Evolutionary conservation across 2,329 filamentous ascomycete species (phyloP).

Genomic region (Aspergillus piperis): DNA sequence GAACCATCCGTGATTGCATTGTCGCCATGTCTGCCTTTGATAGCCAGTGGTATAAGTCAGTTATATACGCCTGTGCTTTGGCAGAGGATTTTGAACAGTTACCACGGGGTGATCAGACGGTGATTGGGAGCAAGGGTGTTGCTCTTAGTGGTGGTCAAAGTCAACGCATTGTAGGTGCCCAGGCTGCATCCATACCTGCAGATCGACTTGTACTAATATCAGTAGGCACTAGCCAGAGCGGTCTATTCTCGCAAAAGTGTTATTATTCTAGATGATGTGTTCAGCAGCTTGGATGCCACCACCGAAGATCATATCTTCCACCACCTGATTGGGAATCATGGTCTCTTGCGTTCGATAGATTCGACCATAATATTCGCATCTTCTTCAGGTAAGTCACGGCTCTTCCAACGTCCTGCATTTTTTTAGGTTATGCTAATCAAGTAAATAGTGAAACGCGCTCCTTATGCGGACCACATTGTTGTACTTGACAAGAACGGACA

Average conservation of each 20-base stretch:
- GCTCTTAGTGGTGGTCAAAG: slow-evolving; percentile 56
- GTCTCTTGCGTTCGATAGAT: slow-evolving; percentile 45
- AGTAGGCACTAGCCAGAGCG: slow-evolving; percentile 53
- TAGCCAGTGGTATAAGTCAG: slow-evolving; percentile 39
- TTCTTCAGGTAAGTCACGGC: slow-evolving; percentile 31
- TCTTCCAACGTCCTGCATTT: neutral
- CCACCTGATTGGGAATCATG: slow-evolving; percentile 48
- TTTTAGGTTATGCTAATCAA: neutral
- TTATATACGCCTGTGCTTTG: slow-evolving; percentile 41
- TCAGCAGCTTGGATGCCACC: slow-evolving; percentile 54
- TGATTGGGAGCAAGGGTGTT: slow-evolving; percentile 54
- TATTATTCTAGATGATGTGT: slow-evolving; percentile 54
- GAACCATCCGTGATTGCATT: slow-evolving; percentile 45
- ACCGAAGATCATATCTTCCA: slow-evolving; percentile 54
- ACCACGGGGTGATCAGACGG: slow-evolving; percentile 46
- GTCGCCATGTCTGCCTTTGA: slow-evolving; percentile 40
- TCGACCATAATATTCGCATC: slow-evolving; percentile 45
- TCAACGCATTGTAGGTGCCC: slow-evolving; percentile 49
- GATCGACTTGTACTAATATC: neutral
- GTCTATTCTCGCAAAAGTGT: slow-evolving; percentile 53
- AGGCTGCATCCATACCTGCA: neutral
- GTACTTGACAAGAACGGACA: slow-evolving; percentile 41
- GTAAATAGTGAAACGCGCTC: slow-evolving; percentile 39
- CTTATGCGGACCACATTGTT: slow-evolving; percentile 47
- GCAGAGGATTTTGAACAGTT: slow-evolving; percentile 44